Percentiles rank a stretch among this genome's conserved stretches.
Evolutionary conservation across 2,329 filamentous ascomycete species (phyloP).

Genomic region (Xylariaceae sp.): DNA sequence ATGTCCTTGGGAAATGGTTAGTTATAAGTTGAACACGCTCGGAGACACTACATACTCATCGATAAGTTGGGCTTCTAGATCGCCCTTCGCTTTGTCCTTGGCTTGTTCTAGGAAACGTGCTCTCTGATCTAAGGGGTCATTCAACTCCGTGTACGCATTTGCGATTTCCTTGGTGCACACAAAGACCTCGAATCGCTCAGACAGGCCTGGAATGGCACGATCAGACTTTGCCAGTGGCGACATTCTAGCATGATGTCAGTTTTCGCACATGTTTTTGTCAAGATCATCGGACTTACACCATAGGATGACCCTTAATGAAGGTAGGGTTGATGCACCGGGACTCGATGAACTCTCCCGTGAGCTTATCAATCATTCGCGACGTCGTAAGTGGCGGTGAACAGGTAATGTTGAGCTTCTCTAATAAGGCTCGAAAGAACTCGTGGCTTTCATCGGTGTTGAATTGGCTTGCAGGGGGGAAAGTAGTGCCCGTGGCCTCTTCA

Average conservation of each 20-base stretch:
- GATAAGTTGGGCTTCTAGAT: slow-evolving; percentile 94
- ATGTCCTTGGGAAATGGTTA: slow-evolving; percentile 59
- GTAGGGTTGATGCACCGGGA: slow-evolving; percentile 79
- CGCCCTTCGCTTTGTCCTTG: slow-evolving; percentile 92
- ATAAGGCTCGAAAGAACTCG: slow-evolving; percentile 80
- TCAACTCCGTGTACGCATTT: slow-evolving; percentile 92
- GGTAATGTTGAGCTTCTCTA: slow-evolving; percentile 72
- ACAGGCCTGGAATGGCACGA: slow-evolving; percentile 79
- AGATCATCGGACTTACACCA: slow-evolving; percentile 41
- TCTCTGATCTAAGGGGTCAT: slow-evolving; percentile 94
- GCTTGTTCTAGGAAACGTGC: slow-evolving; percentile 94
- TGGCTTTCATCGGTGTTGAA: slow-evolving; percentile 90
- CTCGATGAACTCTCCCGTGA: slow-evolving; percentile 94
- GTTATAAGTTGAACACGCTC: neutral
- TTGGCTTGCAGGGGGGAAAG: slow-evolving; percentile 87
- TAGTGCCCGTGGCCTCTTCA: slow-evolving; percentile 88
- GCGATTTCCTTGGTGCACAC: slow-evolving; percentile 97
- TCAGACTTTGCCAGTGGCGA: slow-evolving; percentile 96
- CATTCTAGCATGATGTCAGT: slow-evolving; percentile 58
- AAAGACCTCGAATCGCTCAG: slow-evolving; percentile 97
- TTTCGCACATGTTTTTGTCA: too few relatives aligned
- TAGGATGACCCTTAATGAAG: slow-evolving; percentile 82
- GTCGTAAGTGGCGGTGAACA: slow-evolving; percentile 92
- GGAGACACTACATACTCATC: slow-evolving; percentile 66
- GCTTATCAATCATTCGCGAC: slow-evolving; percentile 93